A percentile compares a stretch with the other conserved stretches of the same genome.
Conservation (phyloP, 2,329 filamentous ascomycete species). For the Colletotrichum eremochloae region DNA sequence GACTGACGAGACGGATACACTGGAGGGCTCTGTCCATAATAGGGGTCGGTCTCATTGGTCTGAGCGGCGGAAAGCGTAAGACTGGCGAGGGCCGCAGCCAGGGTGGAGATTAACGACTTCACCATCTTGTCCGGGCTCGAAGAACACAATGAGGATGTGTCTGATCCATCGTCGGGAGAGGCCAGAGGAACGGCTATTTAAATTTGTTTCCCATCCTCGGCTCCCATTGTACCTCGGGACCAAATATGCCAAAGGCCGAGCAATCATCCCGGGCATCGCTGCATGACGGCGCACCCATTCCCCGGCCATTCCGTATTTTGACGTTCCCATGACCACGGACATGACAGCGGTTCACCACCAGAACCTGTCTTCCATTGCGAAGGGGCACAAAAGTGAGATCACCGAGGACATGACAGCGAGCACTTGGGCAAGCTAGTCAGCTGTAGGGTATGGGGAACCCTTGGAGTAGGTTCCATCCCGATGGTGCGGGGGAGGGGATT, state of each 20-base stretch:
- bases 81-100: conserved; percentile 9
- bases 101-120: neutral
- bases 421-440: conserved; percentile 7
- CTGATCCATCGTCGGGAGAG: neutral
- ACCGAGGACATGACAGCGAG: conserved; percentile 1
- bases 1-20: conserved; percentile 47
- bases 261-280: neutral
- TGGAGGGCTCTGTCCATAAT: conserved; percentile 43
- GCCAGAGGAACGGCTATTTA: neutral
- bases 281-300: neutral
- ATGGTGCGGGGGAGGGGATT: conserved; percentile 14
- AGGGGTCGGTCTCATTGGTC: conserved; percentile 27
- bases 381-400: conserved; percentile 11
- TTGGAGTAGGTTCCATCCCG: conserved; percentile 9
- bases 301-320: conserved; percentile 12
- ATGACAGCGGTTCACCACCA: neutral
- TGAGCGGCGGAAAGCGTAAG: conserved; percentile 25
- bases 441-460: conserved; percentile 14
- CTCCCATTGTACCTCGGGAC: neutral
- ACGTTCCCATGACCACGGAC: conserved; percentile 11
- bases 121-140: conserved; percentile 16
- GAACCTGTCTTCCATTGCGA: neutral
- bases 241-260: neutral
- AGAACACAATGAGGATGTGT: neutral
- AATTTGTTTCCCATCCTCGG: neutral